A percentile compares a stretch with the other conserved stretches of the same genome.
Evolutionary conservation across 2,329 filamentous ascomycete genomes (phyloP).

Genomic region (Neopestalotiopsis sp.): DNA sequence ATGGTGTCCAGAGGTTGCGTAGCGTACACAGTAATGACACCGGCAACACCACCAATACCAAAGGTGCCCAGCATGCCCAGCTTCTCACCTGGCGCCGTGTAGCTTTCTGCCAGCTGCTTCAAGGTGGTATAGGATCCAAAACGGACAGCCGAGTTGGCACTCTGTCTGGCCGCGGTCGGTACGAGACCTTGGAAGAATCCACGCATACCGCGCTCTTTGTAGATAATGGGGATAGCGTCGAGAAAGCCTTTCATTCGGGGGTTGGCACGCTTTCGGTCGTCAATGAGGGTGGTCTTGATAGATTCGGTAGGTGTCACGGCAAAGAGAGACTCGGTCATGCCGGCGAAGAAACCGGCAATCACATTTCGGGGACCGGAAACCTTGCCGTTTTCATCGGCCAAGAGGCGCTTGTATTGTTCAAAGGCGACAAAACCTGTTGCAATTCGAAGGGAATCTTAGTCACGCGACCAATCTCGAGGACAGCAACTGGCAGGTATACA

Average conservation of each 20-base stretch:
- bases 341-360: constrained; percentile 91
- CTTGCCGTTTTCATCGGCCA: constrained; percentile 84
- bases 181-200: constrained; percentile 98
- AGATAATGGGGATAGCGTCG: constrained; percentile 86
- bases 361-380: constrained; percentile 91
- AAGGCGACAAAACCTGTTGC: constrained; percentile 85
- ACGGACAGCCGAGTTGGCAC: constrained; percentile 89
- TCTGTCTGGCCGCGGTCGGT: constrained; percentile 92
- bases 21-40: constrained; percentile 86
- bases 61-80: constrained; percentile 88
- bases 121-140: constrained; percentile 91
- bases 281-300: constrained; percentile 98
- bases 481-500: constrained; percentile 38
- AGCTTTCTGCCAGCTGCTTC: constrained; percentile 89
- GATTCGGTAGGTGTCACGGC: constrained; percentile 97
- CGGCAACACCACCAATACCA: constrained; percentile 85
- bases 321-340: constrained; percentile 89
- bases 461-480: neutral
- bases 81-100: constrained; percentile 94
- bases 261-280: constrained; percentile 86
- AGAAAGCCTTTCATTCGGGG: constrained; percentile 92
- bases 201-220: constrained; percentile 82
- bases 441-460: constrained; percentile 3
- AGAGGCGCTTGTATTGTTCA: constrained; percentile 86
- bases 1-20: constrained; percentile 85